These are phyloP conservation scores for Tolypocladium tropicale DNA, from an alignment of 2,329 filamentous ascomycete genomes.

Conservation along the genomic window DNA sequence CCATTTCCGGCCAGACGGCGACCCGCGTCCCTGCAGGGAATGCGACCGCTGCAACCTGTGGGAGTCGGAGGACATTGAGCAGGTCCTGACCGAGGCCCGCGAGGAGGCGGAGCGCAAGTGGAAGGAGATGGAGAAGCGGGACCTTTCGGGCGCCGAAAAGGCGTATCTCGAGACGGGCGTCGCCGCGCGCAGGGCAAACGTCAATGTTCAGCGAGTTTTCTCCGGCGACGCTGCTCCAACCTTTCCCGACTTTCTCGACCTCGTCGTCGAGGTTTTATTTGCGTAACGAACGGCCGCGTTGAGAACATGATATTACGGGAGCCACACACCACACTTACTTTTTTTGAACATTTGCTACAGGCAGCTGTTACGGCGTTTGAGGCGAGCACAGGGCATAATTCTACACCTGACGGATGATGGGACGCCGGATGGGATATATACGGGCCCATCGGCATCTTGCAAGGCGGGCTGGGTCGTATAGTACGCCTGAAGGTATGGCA, in stretches of 20 bases:
- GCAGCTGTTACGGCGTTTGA: not conserved
- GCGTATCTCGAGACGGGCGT: constrained; percentile 47
- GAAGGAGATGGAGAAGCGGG: constrained; percentile 53
- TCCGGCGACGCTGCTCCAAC: constrained; percentile 24
- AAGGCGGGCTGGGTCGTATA: not conserved
- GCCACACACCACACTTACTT: not conserved
- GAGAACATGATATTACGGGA: not conserved
- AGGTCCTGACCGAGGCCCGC: constrained; percentile 56
- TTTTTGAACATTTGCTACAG: not conserved
- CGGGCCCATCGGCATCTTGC: not conserved
- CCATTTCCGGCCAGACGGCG: constrained; percentile 78
- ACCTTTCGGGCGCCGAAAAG: constrained; percentile 43
- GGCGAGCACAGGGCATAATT: not conserved
- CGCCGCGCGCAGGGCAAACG: constrained; percentile 14
- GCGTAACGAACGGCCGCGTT: constrained; percentile 14
- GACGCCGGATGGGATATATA: not conserved
- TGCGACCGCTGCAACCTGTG: constrained; percentile 75
- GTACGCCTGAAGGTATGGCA: not conserved
- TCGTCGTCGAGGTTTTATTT: constrained; percentile 32
- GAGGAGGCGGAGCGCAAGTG: constrained; percentile 63
- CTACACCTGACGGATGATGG: not conserved
- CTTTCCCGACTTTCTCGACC: constrained; percentile 33
- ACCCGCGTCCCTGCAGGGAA: constrained; percentile 59
- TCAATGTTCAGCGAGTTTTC: constrained; percentile 22
- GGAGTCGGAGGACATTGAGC: constrained; percentile 64